phyloP scores from a whole-genome alignment of 164 flowering plant species.

The Stephania japonica region DNA sequence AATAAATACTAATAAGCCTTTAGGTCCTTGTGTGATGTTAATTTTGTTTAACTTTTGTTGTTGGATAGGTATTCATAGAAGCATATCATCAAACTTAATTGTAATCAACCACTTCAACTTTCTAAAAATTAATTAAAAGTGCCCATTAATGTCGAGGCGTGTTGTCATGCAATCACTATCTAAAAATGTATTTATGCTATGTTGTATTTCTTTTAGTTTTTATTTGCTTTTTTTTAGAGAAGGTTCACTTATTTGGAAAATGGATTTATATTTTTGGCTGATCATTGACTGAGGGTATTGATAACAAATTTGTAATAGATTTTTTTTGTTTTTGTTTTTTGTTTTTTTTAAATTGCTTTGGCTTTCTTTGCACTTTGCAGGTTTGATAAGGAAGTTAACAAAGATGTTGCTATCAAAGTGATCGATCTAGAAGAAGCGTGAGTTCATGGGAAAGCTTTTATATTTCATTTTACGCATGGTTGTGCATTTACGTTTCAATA shows the following conservation, averaged over 20 bases:
- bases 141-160: too few relatives aligned
- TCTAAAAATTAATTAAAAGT: too few relatives aligned
- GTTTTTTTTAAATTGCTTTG: background rate
- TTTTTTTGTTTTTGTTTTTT: background rate
- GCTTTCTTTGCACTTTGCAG: conserved; percentile 37
- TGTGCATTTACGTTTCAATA: too few relatives aligned
- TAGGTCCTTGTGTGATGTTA: too few relatives aligned
- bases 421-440: conserved; percentile 99
- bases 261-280: background rate
- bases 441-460: conserved; percentile 29
- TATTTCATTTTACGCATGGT: background rate
- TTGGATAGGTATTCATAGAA: too few relatives aligned
- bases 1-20: too few relatives aligned
- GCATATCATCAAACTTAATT: too few relatives aligned
- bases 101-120: too few relatives aligned
- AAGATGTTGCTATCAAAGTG: conserved; percentile 90
- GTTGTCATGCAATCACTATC: too few relatives aligned
- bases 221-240: background rate
- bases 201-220: background rate
- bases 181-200: too few relatives aligned
- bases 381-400: conserved; percentile 90
- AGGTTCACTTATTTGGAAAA: background rate
- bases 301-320: background rate
- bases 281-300: background rate
- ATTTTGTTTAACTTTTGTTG: too few relatives aligned